Evolutionary conservation across 192 early-diverging fungal genomes (phyloP).

Genomic region (Coemansia sp.): DNA sequence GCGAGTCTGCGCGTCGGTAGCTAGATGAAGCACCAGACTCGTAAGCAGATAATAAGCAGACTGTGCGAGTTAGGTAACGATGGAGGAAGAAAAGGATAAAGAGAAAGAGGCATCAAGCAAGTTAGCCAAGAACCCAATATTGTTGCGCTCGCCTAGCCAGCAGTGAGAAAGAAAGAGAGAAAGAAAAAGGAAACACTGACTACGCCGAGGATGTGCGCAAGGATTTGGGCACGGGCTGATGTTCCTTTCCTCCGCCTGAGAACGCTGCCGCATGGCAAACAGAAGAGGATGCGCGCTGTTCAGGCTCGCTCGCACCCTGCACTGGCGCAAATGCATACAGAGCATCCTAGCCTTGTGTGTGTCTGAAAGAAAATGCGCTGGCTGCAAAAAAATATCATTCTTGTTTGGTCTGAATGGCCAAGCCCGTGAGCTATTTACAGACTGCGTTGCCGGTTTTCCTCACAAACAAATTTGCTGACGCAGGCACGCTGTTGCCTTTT

Average conservation of each 20-base stretch:
- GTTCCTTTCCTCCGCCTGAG: neutral
- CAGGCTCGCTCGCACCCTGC: slow-evolving; percentile 6
- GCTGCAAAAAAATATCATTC: too few relatives aligned
- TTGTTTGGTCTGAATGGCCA: neutral
- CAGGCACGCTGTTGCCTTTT: neutral
- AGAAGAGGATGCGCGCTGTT: neutral
- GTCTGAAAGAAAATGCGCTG: too few relatives aligned
- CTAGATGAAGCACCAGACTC: neutral
- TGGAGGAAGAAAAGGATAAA: slow-evolving; percentile 5
- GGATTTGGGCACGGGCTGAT: neutral
- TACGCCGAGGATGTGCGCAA: slow-evolving; percentile 4
- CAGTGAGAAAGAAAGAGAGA: slow-evolving; percentile 4
- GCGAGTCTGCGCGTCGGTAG: neutral
- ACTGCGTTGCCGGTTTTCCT: neutral
- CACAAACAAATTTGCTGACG: neutral
- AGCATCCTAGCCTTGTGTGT: neutral
- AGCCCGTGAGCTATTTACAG: neutral
- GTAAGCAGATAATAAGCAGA: neutral
- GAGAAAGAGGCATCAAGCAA: neutral
- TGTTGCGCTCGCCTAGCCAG: neutral
- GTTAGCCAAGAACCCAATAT: neutral
- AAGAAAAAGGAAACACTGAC: slow-evolving; percentile 3
- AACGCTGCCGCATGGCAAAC: slow-evolving; percentile 7
- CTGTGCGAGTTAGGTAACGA: neutral
- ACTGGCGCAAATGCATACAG: neutral